Base-by-base conservation (phyloP, 208 protist species). In the Trypanosoma lewisi region DNA sequence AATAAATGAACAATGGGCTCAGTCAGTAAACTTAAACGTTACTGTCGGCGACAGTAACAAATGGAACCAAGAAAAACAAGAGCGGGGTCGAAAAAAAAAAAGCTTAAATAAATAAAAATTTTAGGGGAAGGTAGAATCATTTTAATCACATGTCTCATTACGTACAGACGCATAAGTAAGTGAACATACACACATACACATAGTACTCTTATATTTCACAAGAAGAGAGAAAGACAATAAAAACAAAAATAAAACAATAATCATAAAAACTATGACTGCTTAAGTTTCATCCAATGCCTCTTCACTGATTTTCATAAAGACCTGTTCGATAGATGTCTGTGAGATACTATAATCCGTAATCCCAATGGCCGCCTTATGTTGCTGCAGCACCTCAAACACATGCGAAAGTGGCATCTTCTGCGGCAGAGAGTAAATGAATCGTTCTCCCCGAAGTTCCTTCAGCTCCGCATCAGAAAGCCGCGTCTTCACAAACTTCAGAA, bases 281-380 rank as follows among this genome's bases (percentile, higher is more conserved):
- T n/a, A n/a, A n/a, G n/a, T n/a, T 44, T 3, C 39, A 9, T 9
- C 39, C 39, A 3, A 17, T n/a, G 75, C 79, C 65, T 71, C 77
- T 60, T 77, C 72, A 50, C 77, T 90, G 59, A 92, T 89, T 39
- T 78, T 68, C 45, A 96, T 47, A 69, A 96, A 96, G 4, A 96
- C 85, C 58, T 93, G 85, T 55, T 96, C 90, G 45, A 96, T 77
- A 30, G 83, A 88, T n/a, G 85, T 84, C 58, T 94, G 81, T 9
- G 63, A 80, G 11, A 96, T 69, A 36, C 61, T 75, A 72, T 94
- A 96, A 68, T 95, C 88, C 1, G 58, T 67, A 39, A 96, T 83
- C 21, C 51, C 57, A 25, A 84, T 59, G 12, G 25, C 14, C 6
- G 54, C 51, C 49, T 71, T 61, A 42, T 84, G 41, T 17, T 75